Percentiles rank a stretch among this genome's conserved stretches.
Evolutionary conservation across 1,139 yeast species (phyloP).

Genomic region (Sugiyamaella sp.): DNA sequence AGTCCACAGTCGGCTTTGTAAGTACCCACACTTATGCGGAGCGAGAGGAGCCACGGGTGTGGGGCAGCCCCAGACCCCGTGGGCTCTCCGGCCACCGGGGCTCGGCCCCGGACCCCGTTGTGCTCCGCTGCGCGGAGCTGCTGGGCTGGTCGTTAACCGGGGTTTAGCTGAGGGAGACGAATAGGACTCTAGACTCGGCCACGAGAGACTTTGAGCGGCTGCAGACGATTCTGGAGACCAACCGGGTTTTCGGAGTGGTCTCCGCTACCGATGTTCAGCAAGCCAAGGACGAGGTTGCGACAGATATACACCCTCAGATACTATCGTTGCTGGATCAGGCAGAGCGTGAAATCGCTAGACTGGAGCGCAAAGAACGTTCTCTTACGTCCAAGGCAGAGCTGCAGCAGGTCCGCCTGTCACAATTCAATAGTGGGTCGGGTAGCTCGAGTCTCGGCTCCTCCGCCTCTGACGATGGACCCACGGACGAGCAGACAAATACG

Average conservation of each 20-base stretch:
- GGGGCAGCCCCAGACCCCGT: too few species aligned
- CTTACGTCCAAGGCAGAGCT: constrained; percentile 35
- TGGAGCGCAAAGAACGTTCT: constrained; percentile 34
- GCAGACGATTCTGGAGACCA: constrained; percentile 31
- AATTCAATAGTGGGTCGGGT: background rate
- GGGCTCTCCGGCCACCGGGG: too few species aligned
- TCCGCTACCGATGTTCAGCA: constrained; percentile 35
- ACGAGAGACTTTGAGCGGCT: constrained; percentile 35
- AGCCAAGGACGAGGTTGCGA: constrained; percentile 34
- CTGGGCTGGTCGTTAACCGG: too few species aligned
- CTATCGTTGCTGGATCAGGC: constrained; percentile 30
- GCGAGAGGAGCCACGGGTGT: background rate
- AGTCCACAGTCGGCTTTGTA: constrained; percentile 16
- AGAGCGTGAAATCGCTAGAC: constrained; percentile 35
- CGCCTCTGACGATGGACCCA: constrained; percentile 15
- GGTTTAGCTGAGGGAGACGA: constrained; percentile 27
- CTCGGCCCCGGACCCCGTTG: too few species aligned
- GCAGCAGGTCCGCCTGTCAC: constrained; percentile 34
- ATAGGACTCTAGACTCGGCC: constrained; percentile 28
- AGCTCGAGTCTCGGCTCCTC: background rate
- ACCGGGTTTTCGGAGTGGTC: constrained; percentile 39
- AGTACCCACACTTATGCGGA: background rate
- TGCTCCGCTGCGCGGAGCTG: too few species aligned
- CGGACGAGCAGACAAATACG: constrained; percentile 44
- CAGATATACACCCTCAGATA: constrained; percentile 39